These are phyloP conservation scores for Gossypium davidsonii DNA, from an alignment of 441 rosid species.

Conservation along the genomic window DNA sequence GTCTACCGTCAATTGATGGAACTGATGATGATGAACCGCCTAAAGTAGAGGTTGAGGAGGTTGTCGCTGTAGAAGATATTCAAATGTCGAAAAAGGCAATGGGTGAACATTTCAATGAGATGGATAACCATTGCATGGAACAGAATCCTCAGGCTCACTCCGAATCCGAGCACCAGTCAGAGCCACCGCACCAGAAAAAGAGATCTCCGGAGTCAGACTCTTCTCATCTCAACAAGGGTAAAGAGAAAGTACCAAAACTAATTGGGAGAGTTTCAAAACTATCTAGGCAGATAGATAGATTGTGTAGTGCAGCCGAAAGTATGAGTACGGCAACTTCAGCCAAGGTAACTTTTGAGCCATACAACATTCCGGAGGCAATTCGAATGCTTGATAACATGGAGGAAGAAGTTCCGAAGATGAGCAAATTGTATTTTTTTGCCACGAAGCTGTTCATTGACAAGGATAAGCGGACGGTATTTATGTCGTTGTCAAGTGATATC, in stretches of 20 bases:
- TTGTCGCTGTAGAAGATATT: neutral
- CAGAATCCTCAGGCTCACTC: constrained; percentile 6
- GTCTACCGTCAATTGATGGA: neutral
- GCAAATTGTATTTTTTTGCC: constrained; percentile 12
- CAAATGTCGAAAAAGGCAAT: neutral
- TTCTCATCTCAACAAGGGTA: constrained; percentile 12
- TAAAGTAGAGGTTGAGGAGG: neutral
- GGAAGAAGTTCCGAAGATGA: constrained; percentile 11
- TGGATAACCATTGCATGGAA: constrained; percentile 10
- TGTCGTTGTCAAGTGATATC: constrained; percentile 1
- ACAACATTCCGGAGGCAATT: constrained; percentile 5
- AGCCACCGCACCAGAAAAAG: neutral
- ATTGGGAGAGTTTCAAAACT: constrained; percentile 5
- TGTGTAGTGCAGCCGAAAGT: constrained; percentile 10
- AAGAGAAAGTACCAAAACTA: constrained; percentile 9
- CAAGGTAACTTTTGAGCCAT: neutral
- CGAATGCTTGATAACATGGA: constrained; percentile 11
- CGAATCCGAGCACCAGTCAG: constrained; percentile 9
- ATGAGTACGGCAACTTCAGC: constrained; percentile 9
- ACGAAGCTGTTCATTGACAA: constrained; percentile 8
- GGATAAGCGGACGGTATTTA: constrained; percentile 4
- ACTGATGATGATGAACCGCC: constrained; percentile 10
- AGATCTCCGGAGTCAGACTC: neutral
- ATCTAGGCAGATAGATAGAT: constrained; percentile 13
- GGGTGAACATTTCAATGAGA: neutral